A percentile compares a stretch with the other conserved stretches of the same genome.
Evolutionary conservation across 768 basidiomycete genomes (phyloP).

Genomic region (Collybiopsis luxurians): DNA sequence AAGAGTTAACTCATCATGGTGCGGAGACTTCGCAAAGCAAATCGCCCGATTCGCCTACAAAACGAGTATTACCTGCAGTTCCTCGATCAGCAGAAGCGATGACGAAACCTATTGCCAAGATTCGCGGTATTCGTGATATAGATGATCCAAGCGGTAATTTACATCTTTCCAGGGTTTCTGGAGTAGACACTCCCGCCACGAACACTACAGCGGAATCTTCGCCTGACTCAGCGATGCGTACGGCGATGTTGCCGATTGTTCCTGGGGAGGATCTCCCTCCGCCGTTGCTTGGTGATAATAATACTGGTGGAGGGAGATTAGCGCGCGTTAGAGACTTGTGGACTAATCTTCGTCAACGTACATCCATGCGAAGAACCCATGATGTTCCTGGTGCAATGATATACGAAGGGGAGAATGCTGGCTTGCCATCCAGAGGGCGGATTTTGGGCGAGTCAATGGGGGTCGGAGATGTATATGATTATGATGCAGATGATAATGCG

Average conservation of each 20-base stretch:
- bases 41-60: neutral
- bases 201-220: neutral
- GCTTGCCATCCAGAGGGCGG: slow-evolving; percentile 1
- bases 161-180: neutral
- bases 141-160: no score
- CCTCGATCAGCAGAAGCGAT: no score
- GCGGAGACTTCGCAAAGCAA: neutral
- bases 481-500: neutral
- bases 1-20: neutral
- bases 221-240: neutral
- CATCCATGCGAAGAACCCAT: neutral
- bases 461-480: no score
- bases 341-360: neutral
- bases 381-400: slow-evolving; percentile 2
- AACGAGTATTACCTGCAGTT: no score
- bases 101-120: neutral
- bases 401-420: slow-evolving; percentile 2
- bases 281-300: neutral
- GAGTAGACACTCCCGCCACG: neutral
- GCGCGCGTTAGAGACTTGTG: neutral
- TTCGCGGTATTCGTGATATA: neutral
- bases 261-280: neutral
- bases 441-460: neutral
- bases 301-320: neutral
- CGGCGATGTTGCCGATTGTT: neutral